Base-by-base conservation (phyloP, 352 stramenopile species). In the Pythium biforme region DNA sequence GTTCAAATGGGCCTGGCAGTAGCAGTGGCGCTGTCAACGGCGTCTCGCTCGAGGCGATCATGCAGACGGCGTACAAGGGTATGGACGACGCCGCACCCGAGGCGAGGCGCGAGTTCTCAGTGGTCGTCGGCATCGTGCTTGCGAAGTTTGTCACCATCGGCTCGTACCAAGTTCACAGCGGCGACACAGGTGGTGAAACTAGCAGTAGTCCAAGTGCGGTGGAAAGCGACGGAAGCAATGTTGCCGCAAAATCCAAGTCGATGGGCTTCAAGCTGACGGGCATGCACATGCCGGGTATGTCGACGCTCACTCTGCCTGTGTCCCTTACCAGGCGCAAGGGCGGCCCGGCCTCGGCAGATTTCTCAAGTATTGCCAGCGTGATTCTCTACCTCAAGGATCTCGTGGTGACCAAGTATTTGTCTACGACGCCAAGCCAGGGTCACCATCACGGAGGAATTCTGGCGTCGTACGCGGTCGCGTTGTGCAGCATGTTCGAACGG, bases 321-420 rank as follows among this genome's bases (percentile, higher is more conserved):
- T 66, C 69, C 15, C 70, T 86, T 8, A 86, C 83, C 31, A 70
- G 83, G 4, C 74, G 79, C 22, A 93, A 93, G 60, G 68, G 78
- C 10, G 62, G 62, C 8, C 39, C 62, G 3, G 54, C 77, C 9
- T 73, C 75, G 1, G 72, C 85, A 10, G 76, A 87, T 57, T 90
- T 95, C 39, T 86, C 85, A 4, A 90, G 77, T 34, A 81, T 95
- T 26, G 76, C 82, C 4, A 88, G 76, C 48, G 80, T 91, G 20
- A 69, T 95, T 22, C 43, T 84, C 15, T 92, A 90, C 55, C 81
- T 94, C 22, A 93, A 93, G 47, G 87, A 95, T 17, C 72, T 83
- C 40, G 50, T 95, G 20, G 68, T 66, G 25, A 78, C 65, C 61
- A 86, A 88, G 58, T 90, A 88, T 55, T 49, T 92, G 8, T 77